These are phyloP conservation scores for Fusarium musae DNA, from an alignment of 2,329 filamentous ascomycete species.

Conservation along the genomic window DNA sequence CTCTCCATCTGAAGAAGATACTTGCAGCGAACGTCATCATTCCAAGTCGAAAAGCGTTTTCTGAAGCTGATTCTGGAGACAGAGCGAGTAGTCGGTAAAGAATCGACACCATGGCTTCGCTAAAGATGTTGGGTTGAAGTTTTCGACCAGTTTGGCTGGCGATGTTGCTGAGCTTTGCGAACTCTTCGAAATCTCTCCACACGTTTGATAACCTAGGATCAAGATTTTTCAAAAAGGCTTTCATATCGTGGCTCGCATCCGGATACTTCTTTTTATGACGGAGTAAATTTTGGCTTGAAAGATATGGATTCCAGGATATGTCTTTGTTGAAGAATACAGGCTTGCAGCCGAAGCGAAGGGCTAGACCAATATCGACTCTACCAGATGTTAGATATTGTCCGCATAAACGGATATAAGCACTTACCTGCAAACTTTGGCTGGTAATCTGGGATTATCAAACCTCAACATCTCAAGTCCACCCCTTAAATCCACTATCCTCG, in stretches of 20 bases:
- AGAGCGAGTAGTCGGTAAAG: constrained; percentile 32
- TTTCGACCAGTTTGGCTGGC: constrained; percentile 30
- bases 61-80: neutral
- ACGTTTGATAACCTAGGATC: constrained; percentile 23
- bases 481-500: constrained; percentile 31
- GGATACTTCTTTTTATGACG: too few species aligned
- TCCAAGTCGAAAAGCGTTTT: constrained; percentile 21
- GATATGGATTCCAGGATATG: constrained; percentile 32
- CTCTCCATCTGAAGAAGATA: constrained; percentile 34
- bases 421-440: constrained; percentile 39
- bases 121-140: constrained; percentile 31
- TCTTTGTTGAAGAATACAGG: constrained; percentile 20
- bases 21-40: constrained; percentile 19
- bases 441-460: constrained; percentile 31
- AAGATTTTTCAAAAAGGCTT: constrained; percentile 1
- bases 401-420: rapidly evolving
- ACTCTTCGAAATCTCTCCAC: constrained; percentile 29
- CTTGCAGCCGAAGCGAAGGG: constrained; percentile 19
- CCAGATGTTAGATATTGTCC: rapidly evolving
- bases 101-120: constrained; percentile 32
- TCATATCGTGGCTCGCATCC: too few species aligned
- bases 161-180: constrained; percentile 29
- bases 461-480: constrained; percentile 29
- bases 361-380: constrained; percentile 31
- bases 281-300: constrained; percentile 1